phyloP scores from a whole-genome alignment of 352 stramenopile species.

The Blastocystis sp. region DNA sequence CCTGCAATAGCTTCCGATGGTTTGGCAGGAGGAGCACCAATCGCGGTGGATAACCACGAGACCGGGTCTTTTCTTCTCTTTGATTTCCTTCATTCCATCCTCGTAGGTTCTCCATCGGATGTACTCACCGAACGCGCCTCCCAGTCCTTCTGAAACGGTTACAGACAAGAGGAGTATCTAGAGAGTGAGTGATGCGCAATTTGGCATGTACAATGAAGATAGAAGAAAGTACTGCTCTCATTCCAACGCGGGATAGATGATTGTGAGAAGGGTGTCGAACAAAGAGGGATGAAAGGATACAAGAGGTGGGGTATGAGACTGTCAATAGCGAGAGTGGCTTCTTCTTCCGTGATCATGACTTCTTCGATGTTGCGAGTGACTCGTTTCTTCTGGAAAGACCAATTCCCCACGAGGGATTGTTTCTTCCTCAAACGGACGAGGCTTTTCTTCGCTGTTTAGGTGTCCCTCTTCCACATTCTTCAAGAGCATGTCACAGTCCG shows the following conservation, averaged over 20 bases:
- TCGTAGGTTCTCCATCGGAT: conserved; percentile 70
- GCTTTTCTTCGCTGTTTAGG: too few relatives aligned
- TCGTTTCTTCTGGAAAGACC: conserved; percentile 14
- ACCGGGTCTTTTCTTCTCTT: conserved; percentile 58
- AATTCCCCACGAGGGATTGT: conserved; percentile 21
- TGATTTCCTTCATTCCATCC: conserved; percentile 70
- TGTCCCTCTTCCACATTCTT: conserved; percentile 5
- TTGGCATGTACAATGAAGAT: conserved; percentile 9
- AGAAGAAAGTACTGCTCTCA: background rate
- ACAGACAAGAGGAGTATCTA: conserved; percentile 35
- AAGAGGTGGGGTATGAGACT: background rate
- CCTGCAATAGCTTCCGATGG: conserved; percentile 49
- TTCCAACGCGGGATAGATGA: background rate
- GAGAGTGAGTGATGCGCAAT: background rate
- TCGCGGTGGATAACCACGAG: conserved; percentile 64
- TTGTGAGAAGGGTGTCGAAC: background rate
- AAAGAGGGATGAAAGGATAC: background rate
- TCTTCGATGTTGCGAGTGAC: too few relatives aligned
- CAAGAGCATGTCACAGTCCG: too few relatives aligned
- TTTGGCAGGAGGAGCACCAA: conserved; percentile 56
- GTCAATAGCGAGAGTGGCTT: background rate
- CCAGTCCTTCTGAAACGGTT: conserved; percentile 28
- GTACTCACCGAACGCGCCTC: conserved; percentile 57
- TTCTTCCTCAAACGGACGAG: conserved; percentile 1
- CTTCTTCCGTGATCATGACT: conserved; percentile 1